A percentile compares a stretch with the other conserved stretches of the same genome.
Conservation (phyloP, 2,329 filamentous ascomycete species). For the Sporothrix schenckii region DNA sequence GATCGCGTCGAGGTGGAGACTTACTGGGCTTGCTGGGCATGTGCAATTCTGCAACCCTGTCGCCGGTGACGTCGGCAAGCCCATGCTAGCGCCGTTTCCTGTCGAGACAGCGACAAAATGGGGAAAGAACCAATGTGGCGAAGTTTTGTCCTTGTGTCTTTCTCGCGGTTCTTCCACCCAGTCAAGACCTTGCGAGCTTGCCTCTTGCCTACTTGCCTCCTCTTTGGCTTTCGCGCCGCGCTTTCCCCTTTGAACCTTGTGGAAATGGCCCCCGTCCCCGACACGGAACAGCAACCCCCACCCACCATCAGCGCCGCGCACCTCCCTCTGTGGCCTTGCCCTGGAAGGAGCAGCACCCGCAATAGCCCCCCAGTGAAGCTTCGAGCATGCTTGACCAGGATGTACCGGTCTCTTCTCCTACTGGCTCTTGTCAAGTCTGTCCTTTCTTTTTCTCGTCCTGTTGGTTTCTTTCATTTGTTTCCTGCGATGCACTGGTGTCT, state of each 20-base stretch:
- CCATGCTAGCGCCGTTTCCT: conserved; percentile 23
- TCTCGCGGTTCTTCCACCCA: background rate
- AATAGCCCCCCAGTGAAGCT: conserved; percentile 5
- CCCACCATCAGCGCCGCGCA: background rate
- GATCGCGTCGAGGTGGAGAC: conserved; percentile 7
- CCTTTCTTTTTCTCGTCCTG: background rate
- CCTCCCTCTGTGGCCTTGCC: conserved; percentile 8
- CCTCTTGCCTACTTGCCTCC: too few species aligned
- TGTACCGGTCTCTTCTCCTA: conserved; percentile 24
- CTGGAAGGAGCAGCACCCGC: conserved; percentile 18
- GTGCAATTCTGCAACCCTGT: conserved; percentile 8
- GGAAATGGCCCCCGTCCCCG: conserved; percentile 1
- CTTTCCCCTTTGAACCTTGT: conserved; percentile 1
- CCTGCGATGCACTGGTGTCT: conserved; percentile 14
- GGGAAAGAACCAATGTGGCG: conserved; percentile 9
- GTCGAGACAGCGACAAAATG: background rate
- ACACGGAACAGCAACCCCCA: background rate
- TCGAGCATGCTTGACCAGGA: conserved; percentile 8
- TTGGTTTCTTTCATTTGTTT: conserved; percentile 10
- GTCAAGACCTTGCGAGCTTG: background rate
- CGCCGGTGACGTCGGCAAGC: conserved; percentile 22
- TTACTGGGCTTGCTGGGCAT: conserved; percentile 2
- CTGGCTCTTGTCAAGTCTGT: conserved; percentile 5
- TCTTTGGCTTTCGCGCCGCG: background rate
- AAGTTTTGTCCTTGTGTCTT: too few species aligned